phyloP scores from a whole-genome alignment of 805 yeast genomes.

The Pichia scutulata region DNA sequence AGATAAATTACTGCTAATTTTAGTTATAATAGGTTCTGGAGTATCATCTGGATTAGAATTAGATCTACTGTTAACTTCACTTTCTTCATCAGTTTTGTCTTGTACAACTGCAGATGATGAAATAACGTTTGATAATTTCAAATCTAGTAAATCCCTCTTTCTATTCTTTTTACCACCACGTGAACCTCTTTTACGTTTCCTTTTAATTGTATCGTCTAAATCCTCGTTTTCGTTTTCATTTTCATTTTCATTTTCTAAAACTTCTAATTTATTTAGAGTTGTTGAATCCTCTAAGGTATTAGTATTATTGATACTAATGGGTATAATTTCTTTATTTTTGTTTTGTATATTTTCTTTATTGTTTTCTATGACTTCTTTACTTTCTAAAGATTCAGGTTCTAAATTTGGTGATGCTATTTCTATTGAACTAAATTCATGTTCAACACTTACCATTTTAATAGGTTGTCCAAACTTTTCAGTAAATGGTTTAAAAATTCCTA shows the following conservation, averaged over 20 bases:
- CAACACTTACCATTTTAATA: neutral
- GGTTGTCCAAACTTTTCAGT: neutral
- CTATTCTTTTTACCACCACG: slow-evolving; percentile 71
- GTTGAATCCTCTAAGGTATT: neutral
- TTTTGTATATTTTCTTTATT: neutral
- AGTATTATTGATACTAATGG: neutral
- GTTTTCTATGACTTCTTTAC: neutral
- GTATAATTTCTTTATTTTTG: neutral
- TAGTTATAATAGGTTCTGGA: slow-evolving; percentile 5
- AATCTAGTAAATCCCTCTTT: slow-evolving; percentile 20
- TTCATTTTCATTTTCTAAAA: no score
- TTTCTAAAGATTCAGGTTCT: neutral
- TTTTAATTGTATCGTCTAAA: slow-evolving; percentile 17
- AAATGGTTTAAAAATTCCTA: slow-evolving; percentile 30
- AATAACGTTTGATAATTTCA: neutral
- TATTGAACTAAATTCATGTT: neutral
- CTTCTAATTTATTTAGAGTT: neutral
- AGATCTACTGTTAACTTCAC: neutral
- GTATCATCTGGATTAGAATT: neutral
- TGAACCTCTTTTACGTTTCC: slow-evolving; percentile 74
- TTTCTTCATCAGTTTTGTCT: neutral
- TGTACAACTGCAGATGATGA: neutral
- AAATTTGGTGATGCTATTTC: neutral
- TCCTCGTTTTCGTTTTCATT: neutral
- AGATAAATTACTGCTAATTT: slow-evolving; percentile 36